These are phyloP conservation scores for Pythium insidiosum DNA, from an alignment of 352 stramenopile species.

Conservation along the genomic window DNA sequence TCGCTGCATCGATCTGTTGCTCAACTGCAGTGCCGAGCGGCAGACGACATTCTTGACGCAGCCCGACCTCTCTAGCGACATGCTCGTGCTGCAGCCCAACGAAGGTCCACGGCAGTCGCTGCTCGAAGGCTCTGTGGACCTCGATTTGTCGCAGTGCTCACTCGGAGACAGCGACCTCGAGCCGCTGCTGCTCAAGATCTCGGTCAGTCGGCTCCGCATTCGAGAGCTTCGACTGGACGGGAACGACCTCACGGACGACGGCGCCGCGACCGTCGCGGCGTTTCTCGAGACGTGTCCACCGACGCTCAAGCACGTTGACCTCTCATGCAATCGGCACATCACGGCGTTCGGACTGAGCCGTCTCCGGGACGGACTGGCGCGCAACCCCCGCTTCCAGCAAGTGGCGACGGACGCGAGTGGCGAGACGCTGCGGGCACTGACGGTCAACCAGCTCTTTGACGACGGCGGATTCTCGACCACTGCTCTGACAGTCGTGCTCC, in stretches of 20 bases:
- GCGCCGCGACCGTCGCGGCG: conserved; percentile 22
- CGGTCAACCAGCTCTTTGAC: conserved; percentile 12
- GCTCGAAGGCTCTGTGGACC: not conserved
- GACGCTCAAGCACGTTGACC: conserved; percentile 20
- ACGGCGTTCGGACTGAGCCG: conserved; percentile 21
- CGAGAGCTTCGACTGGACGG: conserved; percentile 25
- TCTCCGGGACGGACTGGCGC: conserved; percentile 19
- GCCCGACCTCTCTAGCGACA: conserved; percentile 22
- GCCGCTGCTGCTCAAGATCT: conserved; percentile 32
- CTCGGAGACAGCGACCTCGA: conserved; percentile 32
- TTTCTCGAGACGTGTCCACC: conserved; percentile 29
- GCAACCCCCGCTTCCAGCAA: conserved; percentile 23
- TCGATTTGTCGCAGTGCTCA: conserved; percentile 23
- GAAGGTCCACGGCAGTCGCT: not conserved
- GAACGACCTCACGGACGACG: conserved; percentile 32
- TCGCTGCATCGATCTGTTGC: conserved; percentile 33
- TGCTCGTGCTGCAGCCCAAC: conserved; percentile 25
- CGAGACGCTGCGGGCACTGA: conserved; percentile 12
- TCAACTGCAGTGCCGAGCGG: conserved; percentile 18
- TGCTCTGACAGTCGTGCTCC: conserved; percentile 5
- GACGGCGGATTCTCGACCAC: conserved; percentile 4
- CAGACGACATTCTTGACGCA: conserved; percentile 48
- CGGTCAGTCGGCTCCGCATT: conserved; percentile 22
- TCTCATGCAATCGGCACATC: conserved; percentile 23
- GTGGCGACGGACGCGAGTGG: conserved; percentile 10